Percentiles rank a stretch among this genome's conserved stretches.
phyloP scores from a whole-genome alignment of 1,284 basidiomycete genomes.

The Chondrostereum purpureum region DNA sequence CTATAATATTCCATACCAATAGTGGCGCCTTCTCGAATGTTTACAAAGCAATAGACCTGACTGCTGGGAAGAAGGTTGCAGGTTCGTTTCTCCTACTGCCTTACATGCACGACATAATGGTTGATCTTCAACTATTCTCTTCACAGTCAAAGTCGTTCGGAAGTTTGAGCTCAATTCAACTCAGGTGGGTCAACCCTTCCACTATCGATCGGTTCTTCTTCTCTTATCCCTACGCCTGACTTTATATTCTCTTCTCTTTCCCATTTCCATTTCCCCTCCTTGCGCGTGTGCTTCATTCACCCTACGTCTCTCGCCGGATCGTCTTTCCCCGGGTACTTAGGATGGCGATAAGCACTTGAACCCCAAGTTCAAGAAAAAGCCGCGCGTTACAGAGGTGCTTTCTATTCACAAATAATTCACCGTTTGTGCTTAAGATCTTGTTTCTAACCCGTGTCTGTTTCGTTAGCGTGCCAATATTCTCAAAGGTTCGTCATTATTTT shows the following conservation, averaged over 20 bases:
- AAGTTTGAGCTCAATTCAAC: constrained; percentile 93
- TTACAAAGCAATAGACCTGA: constrained; percentile 84
- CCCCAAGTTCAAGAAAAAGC: constrained; percentile 90
- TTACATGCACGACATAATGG: background rate
- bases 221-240: constrained; percentile 18
- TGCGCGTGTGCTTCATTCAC: constrained; percentile 18
- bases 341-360: constrained; percentile 89
- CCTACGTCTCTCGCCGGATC: constrained; percentile 30
- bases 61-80: constrained; percentile 80
- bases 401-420: constrained; percentile 24
- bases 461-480: constrained; percentile 92
- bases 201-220: constrained; percentile 14
- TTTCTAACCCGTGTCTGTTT: constrained; percentile 25
- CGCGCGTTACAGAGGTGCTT: constrained; percentile 91
- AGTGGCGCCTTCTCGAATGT: constrained; percentile 98
- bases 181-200: constrained; percentile 68
- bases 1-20: constrained; percentile 7
- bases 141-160: constrained; percentile 89
- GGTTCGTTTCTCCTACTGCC: constrained; percentile 38
- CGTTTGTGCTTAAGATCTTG: constrained; percentile 12
- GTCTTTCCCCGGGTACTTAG: constrained; percentile 37
- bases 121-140: constrained; percentile 1
- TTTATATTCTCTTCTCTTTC: constrained; percentile 19
- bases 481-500: constrained; percentile 54
- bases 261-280: constrained; percentile 18